Percentiles rank a stretch among this genome's conserved stretches.
These are phyloP conservation scores for Phialophora verrucosa DNA, from an alignment of 2,329 filamentous ascomycete genomes.

Conservation along the genomic window DNA sequence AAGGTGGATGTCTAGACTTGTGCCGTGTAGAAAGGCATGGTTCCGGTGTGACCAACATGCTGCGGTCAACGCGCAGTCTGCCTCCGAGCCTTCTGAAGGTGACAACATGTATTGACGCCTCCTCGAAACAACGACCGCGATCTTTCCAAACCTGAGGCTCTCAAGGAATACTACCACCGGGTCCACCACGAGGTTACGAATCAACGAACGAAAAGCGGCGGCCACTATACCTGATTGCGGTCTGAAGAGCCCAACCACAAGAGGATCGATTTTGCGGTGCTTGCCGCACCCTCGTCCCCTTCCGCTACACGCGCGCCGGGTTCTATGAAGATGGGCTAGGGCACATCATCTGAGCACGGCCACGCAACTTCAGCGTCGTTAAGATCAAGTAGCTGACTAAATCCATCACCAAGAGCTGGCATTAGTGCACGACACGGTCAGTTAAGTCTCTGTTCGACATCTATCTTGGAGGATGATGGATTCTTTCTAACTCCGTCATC, in stretches of 20 bases:
- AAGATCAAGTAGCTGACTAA: conserved; percentile 8
- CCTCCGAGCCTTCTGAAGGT: no score
- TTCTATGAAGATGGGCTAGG: not conserved
- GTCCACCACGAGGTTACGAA: not conserved
- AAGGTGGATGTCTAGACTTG: not conserved
- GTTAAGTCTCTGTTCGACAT: not conserved
- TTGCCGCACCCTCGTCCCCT: not conserved
- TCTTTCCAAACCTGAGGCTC: not conserved
- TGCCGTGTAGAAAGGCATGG: not conserved
- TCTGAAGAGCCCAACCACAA: not conserved
- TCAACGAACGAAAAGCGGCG: not conserved
- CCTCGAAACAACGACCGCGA: not conserved
- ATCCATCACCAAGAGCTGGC: conserved; percentile 3
- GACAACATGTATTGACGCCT: not conserved
- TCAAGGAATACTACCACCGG: conserved; percentile 2
- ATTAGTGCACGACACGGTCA: conserved; percentile 12
- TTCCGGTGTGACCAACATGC: not conserved
- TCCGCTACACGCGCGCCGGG: not conserved
- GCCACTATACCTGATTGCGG: not conserved
- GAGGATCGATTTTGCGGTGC: not conserved
- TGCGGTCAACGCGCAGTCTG: no score
- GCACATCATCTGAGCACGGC: not conserved
- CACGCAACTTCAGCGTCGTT: conserved; percentile 2
- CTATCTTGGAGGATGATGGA: not conserved
- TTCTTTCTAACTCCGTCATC: not conserved